Evolutionary conservation across 1,139 yeast species (phyloP), one percentile per base, ranked within the genome.

Genomic region (Debaryomyces udenii): DNA sequence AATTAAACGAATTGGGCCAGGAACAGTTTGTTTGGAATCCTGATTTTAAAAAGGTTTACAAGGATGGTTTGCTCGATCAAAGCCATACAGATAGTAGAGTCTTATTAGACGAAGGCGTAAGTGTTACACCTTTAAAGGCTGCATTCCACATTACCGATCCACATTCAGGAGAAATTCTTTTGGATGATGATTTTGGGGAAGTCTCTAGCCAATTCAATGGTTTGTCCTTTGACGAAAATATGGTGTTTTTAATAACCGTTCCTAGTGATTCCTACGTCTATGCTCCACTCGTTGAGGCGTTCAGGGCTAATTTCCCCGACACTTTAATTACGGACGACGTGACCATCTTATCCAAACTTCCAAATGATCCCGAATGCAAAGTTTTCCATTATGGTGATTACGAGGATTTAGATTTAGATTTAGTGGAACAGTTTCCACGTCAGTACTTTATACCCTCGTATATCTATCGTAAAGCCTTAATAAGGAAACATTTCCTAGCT

Each of bases 41-140:
- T 0, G 82, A 90, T 57, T 90, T 89, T 63, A 77, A 76, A 38
- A 66, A 75, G 20, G 91, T 86, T 20, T 85, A 83, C 52, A 68
- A 78, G 41, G 76, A 81, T 27, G 83, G 87, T 7, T 63, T 74
- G 31, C 66, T 59, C 11, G 80, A 83, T 43, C 62, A 67, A 6
- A 74, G 64, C 1, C 82, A 78, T 65, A 78, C 74, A 35, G 86
- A 81, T 53, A 78, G 80, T 45, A 66, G 82, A 46, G 81, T 78
- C 28, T 56, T 73, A 34, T 60, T 81, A 31, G 71, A 73, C 31
- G 72, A 72, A 39, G 81, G 81, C 11, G 61, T 70, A 37, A 82
- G 94, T 54, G 93, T 93, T 9, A 88, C 97, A 4, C 96, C 96
- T 0, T 64, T 93, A 49, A 77, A 79, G 52, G 96, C 97, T 0